Conservation (phyloP, 2,329 filamentous ascomycete genomes). For the Emergomyces orientalis region DNA sequence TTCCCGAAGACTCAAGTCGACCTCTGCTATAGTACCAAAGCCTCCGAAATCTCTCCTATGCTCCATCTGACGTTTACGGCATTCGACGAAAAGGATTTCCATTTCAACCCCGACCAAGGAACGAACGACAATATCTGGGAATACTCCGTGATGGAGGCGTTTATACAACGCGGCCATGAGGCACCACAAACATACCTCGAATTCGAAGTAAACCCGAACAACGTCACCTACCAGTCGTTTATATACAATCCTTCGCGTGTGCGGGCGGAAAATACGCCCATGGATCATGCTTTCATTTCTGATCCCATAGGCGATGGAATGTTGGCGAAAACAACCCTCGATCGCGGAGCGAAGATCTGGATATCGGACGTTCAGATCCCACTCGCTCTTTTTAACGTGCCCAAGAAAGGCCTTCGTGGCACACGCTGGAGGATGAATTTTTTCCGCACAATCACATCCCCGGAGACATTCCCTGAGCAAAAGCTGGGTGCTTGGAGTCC, state of each 20-base stretch:
- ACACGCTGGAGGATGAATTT: constrained; percentile 47
- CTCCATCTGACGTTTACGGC: constrained; percentile 40
- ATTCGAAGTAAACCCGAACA: constrained; percentile 45
- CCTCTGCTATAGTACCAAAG: constrained; percentile 37
- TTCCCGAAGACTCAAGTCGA: constrained; percentile 41
- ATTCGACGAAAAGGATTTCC: constrained; percentile 40
- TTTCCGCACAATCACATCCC: constrained; percentile 40
- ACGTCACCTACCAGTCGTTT: constrained; percentile 44
- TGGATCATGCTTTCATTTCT: constrained; percentile 38
- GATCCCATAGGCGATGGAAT: constrained; percentile 38
- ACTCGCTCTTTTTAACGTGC: constrained; percentile 44
- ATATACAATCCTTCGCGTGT: constrained; percentile 45
- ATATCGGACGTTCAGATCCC: constrained; percentile 37
- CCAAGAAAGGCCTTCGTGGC: constrained; percentile 30
- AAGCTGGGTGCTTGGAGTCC: constrained; percentile 35
- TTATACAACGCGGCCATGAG: constrained; percentile 39
- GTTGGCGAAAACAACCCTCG: constrained; percentile 32
- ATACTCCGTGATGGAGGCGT: constrained; percentile 46
- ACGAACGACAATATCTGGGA: constrained; percentile 42
- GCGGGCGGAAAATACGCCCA: constrained; percentile 33
- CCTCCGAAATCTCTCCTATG: constrained; percentile 11
- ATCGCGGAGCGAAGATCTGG: constrained; percentile 33
- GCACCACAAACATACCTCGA: constrained; percentile 45
- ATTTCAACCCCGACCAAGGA: constrained; percentile 31
- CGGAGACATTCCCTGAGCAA: constrained; percentile 33